Evolutionary conservation across 2,329 filamentous ascomycete species (phyloP), one percentile per base, ranked within the genome.

Genomic region (Epichloe sylvatica): DNA sequence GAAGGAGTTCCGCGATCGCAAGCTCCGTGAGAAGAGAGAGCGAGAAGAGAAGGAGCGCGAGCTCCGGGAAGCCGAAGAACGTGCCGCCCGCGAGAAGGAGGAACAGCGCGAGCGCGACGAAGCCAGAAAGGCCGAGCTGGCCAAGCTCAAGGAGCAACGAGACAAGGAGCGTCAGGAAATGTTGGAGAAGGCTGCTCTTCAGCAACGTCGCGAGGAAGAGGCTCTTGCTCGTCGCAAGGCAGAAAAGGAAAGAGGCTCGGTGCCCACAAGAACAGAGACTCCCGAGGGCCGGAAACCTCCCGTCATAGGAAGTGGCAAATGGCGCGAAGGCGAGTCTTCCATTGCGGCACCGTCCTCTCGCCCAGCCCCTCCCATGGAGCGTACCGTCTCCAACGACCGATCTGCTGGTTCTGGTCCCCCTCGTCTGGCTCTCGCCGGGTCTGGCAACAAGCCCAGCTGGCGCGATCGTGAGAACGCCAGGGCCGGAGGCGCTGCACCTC

Each of bases 131-230:
- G 77, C 80, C 52, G 79, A 82, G 62, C 70, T 89, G 62, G 77
- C 79, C 57, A 84, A 74, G 57, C 67, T 77, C 66, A 81, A 80
- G 70, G 80, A 83, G 59, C 74, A 82, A 64, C 74, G 79, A 58
- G 78, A 81, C 56, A 73, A 73, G 64, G 79, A 84, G 66, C 76
- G 78, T 50, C 76, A 94, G 67, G 84, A 89, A 65, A 69, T 71
- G 52, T 63, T 77, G 54, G 80, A 83, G 69, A 78, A 76, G 66
- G 77, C 74, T 45, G 79, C 79, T 12, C 69, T 79, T 57, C 91
- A 96, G 69, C 81, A 80, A 59, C 79, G 88, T 62, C 82, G 86
- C 65, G 90, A 94, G 67, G 89, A 92, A 59, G 90, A 95, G 66
- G 90, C 88, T 15, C 80, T 90, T 68, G 84, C 84, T 56, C 80